Evolutionary conservation across 2,329 filamentous ascomycete species (phyloP).

Genomic region (Lecanoromycetidae sp.): DNA sequence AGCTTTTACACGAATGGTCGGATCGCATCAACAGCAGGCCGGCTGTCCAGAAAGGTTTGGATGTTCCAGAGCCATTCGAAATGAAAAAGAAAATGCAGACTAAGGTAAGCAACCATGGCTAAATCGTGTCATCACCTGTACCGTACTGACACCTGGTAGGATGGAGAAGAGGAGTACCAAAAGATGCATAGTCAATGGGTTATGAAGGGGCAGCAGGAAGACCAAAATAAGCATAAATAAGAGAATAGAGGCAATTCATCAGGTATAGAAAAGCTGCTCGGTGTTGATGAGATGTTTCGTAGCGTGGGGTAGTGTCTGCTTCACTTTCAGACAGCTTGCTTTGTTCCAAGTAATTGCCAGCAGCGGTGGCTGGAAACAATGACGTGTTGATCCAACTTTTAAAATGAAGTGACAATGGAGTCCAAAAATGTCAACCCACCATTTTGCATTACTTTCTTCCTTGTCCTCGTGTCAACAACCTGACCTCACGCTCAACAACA

Average conservation of each 20-base stretch:
- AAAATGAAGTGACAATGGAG: no score
- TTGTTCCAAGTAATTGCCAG: no score
- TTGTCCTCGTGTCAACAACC: no score
- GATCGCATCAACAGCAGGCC: slow-evolving; percentile 24
- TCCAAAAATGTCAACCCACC: no score
- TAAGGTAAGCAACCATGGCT: slow-evolving; percentile 18
- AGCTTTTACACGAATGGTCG: slow-evolving; percentile 24
- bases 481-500: no score
- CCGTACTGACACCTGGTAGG: slow-evolving; percentile 3
- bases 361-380: no score
- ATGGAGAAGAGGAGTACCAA: slow-evolving; percentile 28
- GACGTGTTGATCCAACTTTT: no score
- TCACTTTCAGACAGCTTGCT: no score
- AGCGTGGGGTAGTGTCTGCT: no score
- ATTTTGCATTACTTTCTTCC: no score
- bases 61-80: slow-evolving; percentile 28
- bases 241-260: background rate
- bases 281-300: no score
- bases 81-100: slow-evolving; percentile 29
- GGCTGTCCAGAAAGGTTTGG: slow-evolving; percentile 25
- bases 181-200: slow-evolving; percentile 28
- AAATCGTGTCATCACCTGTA: background rate
- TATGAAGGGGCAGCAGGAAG: slow-evolving; percentile 29
- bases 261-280: no score
- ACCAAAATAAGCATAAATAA: slow-evolving; percentile 26